These are phyloP conservation scores for Ogataea corticis DNA, from an alignment of 805 yeast species.

Conservation along the genomic window DNA sequence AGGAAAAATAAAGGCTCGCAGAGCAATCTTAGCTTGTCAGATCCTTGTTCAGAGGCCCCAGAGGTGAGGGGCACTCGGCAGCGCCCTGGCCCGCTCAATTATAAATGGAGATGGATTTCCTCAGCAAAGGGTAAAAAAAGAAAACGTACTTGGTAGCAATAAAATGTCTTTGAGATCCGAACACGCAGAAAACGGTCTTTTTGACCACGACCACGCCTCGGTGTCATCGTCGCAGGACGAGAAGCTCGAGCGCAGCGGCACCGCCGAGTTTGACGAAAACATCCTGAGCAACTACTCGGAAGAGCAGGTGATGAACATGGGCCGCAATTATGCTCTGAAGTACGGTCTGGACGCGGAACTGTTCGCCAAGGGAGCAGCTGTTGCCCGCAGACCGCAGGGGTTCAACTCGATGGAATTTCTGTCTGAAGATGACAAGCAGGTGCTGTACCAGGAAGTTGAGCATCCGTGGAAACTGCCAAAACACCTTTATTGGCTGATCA, in stretches of 20 bases:
- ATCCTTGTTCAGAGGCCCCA: too few relatives aligned
- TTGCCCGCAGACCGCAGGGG: constrained; percentile 60
- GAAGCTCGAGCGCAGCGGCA: constrained; percentile 9
- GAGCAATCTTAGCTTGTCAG: too few relatives aligned
- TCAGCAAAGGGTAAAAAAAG: background rate
- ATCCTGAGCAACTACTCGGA: constrained; percentile 58
- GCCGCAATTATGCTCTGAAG: constrained; percentile 61
- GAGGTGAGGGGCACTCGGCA: too few relatives aligned
- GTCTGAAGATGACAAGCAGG: constrained; percentile 53
- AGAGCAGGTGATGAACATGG: constrained; percentile 68
- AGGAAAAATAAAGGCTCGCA: too few relatives aligned
- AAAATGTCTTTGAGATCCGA: background rate
- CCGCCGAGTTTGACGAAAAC: constrained; percentile 36
- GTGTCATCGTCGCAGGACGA: constrained; percentile 16
- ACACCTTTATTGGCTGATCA: constrained; percentile 54
- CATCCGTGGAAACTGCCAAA: constrained; percentile 48
- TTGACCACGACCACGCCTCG: constrained; percentile 11
- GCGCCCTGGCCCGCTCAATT: too few relatives aligned
- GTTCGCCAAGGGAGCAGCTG: constrained; percentile 65
- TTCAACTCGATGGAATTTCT: constrained; percentile 59
- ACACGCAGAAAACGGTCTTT: constrained; percentile 8
- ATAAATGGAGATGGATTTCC: background rate
- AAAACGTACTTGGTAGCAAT: constrained; percentile 1
- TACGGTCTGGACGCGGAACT: constrained; percentile 57
- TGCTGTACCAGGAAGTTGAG: constrained; percentile 45